These are phyloP conservation scores for Malassezia obtusa DNA, from an alignment of 1,284 basidiomycete species.

Conservation along the genomic window DNA sequence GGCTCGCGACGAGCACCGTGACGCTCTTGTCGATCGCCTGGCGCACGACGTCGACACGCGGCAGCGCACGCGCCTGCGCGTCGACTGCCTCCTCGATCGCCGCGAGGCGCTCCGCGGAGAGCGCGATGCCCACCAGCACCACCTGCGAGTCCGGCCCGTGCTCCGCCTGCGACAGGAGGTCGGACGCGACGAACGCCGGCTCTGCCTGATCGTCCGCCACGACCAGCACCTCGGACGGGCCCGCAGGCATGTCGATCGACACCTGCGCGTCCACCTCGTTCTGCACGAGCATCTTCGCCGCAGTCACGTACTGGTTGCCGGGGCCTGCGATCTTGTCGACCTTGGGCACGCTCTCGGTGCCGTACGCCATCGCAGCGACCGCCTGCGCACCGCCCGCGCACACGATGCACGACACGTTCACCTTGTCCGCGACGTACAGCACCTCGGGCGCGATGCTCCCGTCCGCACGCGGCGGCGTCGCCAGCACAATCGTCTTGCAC, in stretches of 20 bases:
- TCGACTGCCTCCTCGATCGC: conserved; percentile 80
- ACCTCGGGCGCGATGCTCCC: conserved; percentile 45
- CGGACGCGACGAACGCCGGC: conserved; percentile 86
- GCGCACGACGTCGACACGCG: conserved; percentile 79
- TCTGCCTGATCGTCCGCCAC: conserved; percentile 80
- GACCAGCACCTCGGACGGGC: conserved; percentile 59
- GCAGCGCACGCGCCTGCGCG: conserved; percentile 70
- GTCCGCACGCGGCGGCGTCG: conserved; percentile 71
- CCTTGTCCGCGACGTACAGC: conserved; percentile 42
- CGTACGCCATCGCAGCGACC: conserved; percentile 92
- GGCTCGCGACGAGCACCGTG: conserved; percentile 63
- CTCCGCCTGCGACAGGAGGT: conserved; percentile 88
- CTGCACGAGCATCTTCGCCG: conserved; percentile 97
- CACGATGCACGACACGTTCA: conserved; percentile 49
- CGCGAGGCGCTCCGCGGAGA: conserved; percentile 58
- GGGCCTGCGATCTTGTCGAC: conserved; percentile 97
- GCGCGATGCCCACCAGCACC: conserved; percentile 71
- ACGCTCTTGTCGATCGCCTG: conserved; percentile 84
- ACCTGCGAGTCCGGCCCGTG: conserved; percentile 98
- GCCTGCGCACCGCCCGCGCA: conserved; percentile 80
- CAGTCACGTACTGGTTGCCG: conserved; percentile 98
- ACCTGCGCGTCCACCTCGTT: conserved; percentile 96
- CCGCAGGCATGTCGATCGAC: conserved; percentile 97
- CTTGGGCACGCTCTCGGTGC: conserved; percentile 89
- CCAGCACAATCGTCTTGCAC: conserved; percentile 82